Evolutionary conservation across 2,329 filamentous ascomycete genomes (phyloP), one percentile per base, ranked within the genome.

Genomic region (Penicillium brevicompactum): DNA sequence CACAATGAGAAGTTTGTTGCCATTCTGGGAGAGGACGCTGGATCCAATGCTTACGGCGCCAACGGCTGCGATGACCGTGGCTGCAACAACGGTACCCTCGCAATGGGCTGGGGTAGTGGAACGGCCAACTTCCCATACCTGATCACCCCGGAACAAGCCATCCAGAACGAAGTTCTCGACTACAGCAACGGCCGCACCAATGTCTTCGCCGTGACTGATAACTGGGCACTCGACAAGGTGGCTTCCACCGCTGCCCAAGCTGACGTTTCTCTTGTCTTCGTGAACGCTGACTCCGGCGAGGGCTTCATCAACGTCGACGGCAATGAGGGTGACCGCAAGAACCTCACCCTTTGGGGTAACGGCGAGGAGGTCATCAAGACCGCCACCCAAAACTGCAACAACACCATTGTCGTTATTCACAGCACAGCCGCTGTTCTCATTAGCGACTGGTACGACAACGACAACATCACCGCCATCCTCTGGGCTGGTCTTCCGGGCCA

Each of bases 361-460:
- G 92, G 91, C 40, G 91, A 97, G 50, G 81, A 83, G 0, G 77
- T 97, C 52, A 89, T 97, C 75, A 83, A 89, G 74, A 91, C 89
- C 46, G 90, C 96, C 10, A 87, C 91, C 1, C 81, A 86, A 7
- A 70, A 86, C 58, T 92, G 88, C 80, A 86, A 88, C 77, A 96
- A 97, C 81, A 96, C 92, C 11, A 88, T 97, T 56, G 90, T 97
- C 14, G 85, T 97, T 54, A 88, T 97, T 56, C 93, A 97, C 78
- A 91, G 89, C 1, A 84, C 87, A 3, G 92, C 92, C 0, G 86
- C 92, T 1, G 89, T 95, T 4, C 77, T 95, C 1, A 75, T 97
- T 22, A 84, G 86, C 11, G 84, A 90, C 46, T 80, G 78, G 76
- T 73, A 78, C 32, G 67, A 77, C 53, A 74, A 88, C 65, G 83